phyloP scores from a whole-genome alignment of 1,139 yeast genomes.

The Nakaseomyces delphensis region DNA sequence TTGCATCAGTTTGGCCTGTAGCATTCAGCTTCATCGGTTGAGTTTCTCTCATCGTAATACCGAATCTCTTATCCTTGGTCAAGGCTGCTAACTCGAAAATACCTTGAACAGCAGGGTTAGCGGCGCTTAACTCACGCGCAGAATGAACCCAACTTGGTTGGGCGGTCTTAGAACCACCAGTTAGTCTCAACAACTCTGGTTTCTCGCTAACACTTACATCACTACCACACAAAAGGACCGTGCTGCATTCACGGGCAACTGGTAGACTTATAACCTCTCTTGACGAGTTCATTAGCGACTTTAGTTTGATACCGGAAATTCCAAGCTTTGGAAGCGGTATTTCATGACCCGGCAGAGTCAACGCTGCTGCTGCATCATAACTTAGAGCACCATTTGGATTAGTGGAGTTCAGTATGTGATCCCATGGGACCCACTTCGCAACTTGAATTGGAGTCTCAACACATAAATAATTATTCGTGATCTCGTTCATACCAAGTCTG shows the following conservation, averaged over 20 bases:
- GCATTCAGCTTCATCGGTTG: slow-evolving; percentile 40
- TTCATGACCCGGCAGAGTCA: slow-evolving; percentile 61
- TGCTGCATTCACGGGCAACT: slow-evolving; percentile 72
- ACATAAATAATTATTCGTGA: slow-evolving; percentile 71
- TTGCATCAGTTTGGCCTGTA: not conserved
- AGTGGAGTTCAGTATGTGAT: slow-evolving; percentile 49
- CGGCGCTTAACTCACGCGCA: slow-evolving; percentile 44
- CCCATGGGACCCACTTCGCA: slow-evolving; percentile 64
- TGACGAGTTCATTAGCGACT: slow-evolving; percentile 49
- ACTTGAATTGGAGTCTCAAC: slow-evolving; percentile 65
- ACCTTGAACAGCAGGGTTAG: slow-evolving; percentile 37
- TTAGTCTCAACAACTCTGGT: slow-evolving; percentile 62
- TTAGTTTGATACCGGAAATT: slow-evolving; percentile 54
- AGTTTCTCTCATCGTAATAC: slow-evolving; percentile 54
- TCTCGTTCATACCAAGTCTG: slow-evolving; percentile 74
- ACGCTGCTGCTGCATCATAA: slow-evolving; percentile 53
- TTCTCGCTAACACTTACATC: slow-evolving; percentile 37
- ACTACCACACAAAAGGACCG: slow-evolving; percentile 51
- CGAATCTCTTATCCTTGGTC: slow-evolving; percentile 58
- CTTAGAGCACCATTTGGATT: slow-evolving; percentile 61
- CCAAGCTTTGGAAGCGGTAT: slow-evolving; percentile 66
- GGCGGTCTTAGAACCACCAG: slow-evolving; percentile 64
- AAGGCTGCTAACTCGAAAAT: slow-evolving; percentile 48
- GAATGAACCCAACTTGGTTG: slow-evolving; percentile 87
- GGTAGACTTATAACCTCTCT: slow-evolving; percentile 38